A percentile compares a stretch with the other conserved stretches of the same genome.
Conservation (phyloP, 2,329 filamentous ascomycete genomes). For the Penicillium aurantiogriseum region DNA sequence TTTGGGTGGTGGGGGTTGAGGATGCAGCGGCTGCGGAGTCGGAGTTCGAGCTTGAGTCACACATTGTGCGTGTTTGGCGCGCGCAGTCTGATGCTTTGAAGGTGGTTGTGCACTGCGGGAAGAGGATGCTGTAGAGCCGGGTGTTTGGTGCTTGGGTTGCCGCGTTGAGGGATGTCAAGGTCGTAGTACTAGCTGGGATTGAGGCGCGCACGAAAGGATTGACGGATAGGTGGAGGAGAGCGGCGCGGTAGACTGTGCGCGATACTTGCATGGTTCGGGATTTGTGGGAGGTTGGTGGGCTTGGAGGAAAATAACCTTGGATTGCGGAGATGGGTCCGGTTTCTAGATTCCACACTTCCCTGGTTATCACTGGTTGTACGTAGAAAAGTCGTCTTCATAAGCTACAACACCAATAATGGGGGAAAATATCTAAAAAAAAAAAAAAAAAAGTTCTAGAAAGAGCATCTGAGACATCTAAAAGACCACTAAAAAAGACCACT, state of each 20-base stretch:
- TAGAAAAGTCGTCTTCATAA: too few relatives aligned
- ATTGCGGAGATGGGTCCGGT: slow-evolving; percentile 1
- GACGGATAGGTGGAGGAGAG: slow-evolving; percentile 28
- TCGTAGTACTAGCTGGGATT: slow-evolving; percentile 2
- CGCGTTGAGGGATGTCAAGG: slow-evolving; percentile 7
- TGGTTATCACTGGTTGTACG: too few relatives aligned
- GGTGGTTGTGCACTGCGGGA: slow-evolving; percentile 27
- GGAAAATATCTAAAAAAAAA: too few relatives aligned
- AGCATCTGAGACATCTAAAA: too few relatives aligned
- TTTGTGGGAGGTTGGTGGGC: background rate
- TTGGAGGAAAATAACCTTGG: background rate
- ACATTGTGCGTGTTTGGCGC: slow-evolving; percentile 25
- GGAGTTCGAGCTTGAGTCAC: slow-evolving; percentile 6
- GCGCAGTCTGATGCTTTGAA: slow-evolving; percentile 9
- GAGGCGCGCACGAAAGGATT: slow-evolving; percentile 23
- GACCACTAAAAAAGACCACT: too few relatives aligned
- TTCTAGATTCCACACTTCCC: background rate
- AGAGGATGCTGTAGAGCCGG: slow-evolving; percentile 27
- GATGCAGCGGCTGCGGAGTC: background rate
- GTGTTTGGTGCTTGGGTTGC: slow-evolving; percentile 9
- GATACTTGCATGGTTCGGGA: slow-evolving; percentile 28
- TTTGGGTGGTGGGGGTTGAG: background rate
- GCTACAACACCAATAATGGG: too few relatives aligned
- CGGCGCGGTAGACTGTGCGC: slow-evolving; percentile 28
- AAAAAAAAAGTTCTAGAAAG: too few relatives aligned